These are phyloP conservation scores for Hypoxylon cercidicola DNA, from an alignment of 495 filamentous ascomycete species.

Conservation along the genomic window DNA sequence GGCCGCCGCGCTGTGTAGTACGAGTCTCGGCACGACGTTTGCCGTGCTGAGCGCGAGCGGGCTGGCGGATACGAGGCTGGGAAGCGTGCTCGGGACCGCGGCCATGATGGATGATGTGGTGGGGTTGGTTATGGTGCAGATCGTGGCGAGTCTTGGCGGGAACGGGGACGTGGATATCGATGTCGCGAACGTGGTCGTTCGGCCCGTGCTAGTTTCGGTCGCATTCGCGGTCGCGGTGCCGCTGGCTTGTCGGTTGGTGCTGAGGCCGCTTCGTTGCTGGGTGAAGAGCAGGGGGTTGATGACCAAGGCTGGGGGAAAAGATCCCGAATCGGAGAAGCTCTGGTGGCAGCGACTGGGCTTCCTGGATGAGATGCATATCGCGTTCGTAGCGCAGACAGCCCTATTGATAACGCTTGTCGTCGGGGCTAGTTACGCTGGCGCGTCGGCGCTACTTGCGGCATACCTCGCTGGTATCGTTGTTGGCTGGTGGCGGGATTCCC, in stretches of 20 bases:
- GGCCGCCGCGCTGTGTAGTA: slow-evolving; percentile 80
- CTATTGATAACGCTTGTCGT: slow-evolving; percentile 65
- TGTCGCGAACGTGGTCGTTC: slow-evolving; percentile 58
- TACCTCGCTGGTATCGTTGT: slow-evolving; percentile 72
- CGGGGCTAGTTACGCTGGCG: slow-evolving; percentile 69
- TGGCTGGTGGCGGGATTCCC: slow-evolving; percentile 59
- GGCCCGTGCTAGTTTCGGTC: slow-evolving; percentile 68
- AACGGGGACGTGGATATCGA: slow-evolving; percentile 43
- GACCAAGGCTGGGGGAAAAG: background rate
- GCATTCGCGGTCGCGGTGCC: slow-evolving; percentile 63
- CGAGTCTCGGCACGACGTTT: slow-evolving; percentile 82
- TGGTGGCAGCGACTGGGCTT: slow-evolving; percentile 1
- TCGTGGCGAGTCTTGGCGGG: slow-evolving; percentile 59
- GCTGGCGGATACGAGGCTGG: slow-evolving; percentile 69
- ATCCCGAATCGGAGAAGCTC: background rate
- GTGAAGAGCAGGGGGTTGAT: slow-evolving; percentile 16
- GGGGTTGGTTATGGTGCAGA: slow-evolving; percentile 81
- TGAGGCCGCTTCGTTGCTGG: slow-evolving; percentile 50
- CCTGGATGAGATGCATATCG: slow-evolving; percentile 48
- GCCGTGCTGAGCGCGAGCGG: slow-evolving; percentile 70
- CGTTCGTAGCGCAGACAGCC: slow-evolving; percentile 51
- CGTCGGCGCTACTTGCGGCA: slow-evolving; percentile 75
- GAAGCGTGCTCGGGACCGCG: slow-evolving; percentile 73
- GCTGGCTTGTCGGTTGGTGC: slow-evolving; percentile 56
- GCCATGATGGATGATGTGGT: slow-evolving; percentile 88